Conservation (phyloP, 2,329 filamentous ascomycete genomes). For the Xylariaceae sp. region DNA sequence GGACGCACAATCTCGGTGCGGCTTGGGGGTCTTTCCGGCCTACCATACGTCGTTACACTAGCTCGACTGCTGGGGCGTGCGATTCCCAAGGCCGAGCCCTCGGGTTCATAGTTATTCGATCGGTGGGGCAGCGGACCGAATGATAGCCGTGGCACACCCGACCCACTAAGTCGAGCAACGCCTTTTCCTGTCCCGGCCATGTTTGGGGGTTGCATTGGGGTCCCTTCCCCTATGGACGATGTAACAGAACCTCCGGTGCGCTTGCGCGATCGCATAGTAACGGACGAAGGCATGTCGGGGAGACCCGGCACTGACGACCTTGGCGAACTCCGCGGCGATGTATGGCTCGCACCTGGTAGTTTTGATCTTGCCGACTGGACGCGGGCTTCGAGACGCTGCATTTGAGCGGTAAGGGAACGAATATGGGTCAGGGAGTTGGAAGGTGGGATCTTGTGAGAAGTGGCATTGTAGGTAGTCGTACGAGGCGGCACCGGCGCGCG, state of each 20-base stretch:
- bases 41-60: conserved; percentile 46
- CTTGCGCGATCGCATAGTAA: conserved; percentile 66
- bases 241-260: conserved; percentile 56
- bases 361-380: conserved; percentile 90
- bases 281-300: conserved; percentile 48
- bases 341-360: conserved; percentile 74
- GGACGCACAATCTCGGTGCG: conserved; percentile 57
- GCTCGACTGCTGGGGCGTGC: conserved; percentile 72
- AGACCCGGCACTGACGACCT: conserved; percentile 45
- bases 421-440: conserved; percentile 84
- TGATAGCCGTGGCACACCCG: conserved; percentile 59
- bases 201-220: conserved; percentile 46
- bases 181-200: conserved; percentile 43
- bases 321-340: conserved; percentile 77
- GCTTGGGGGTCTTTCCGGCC: conserved; percentile 50
- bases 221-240: conserved; percentile 50
- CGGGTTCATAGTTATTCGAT: conserved; percentile 41
- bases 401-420: conserved; percentile 87
- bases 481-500: conserved; percentile 47
- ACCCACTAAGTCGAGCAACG: conserved; percentile 56
- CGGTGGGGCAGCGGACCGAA: conserved; percentile 60
- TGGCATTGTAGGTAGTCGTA: conserved; percentile 41
- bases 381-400: conserved; percentile 91
- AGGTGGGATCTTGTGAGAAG: conserved; percentile 49
- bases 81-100: conserved; percentile 39